Conservation (phyloP, 2,329 filamentous ascomycete species). For the Trichocomaceae sp. region DNA sequence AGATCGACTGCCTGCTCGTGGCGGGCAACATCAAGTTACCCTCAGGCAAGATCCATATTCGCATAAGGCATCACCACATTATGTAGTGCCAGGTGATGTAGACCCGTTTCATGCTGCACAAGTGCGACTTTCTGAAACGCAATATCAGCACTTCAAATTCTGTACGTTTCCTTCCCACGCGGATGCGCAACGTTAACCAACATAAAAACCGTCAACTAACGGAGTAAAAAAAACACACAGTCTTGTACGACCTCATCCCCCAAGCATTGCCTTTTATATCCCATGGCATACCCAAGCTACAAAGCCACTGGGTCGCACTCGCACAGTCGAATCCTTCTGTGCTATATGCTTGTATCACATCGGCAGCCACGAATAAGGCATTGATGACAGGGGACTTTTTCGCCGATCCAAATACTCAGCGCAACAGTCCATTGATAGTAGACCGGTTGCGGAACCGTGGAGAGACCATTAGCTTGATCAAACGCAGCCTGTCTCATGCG, state of each 20-base stretch:
- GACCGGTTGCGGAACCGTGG: constrained; percentile 35
- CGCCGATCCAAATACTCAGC: constrained; percentile 26
- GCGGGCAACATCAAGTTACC: neutral
- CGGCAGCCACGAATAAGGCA: constrained; percentile 32
- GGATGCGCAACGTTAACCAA: neutral
- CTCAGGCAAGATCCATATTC: neutral
- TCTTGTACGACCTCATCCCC: constrained; percentile 31
- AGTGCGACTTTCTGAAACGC: constrained; percentile 31
- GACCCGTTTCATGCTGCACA: constrained; percentile 33
- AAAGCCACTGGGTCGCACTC: constrained; percentile 31
- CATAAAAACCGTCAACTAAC: neutral
- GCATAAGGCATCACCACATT: constrained; percentile 18
- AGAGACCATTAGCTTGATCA: constrained; percentile 35
- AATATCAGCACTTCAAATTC: constrained; percentile 32
- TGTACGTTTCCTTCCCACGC: constrained; percentile 22
- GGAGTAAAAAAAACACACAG: constrained; percentile 17
- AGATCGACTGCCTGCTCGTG: neutral
- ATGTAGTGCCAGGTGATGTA: constrained; percentile 26
- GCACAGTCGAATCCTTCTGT: constrained; percentile 31
- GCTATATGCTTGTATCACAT: constrained; percentile 33
- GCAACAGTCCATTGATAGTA: constrained; percentile 27
- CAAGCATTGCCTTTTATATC: constrained; percentile 31
- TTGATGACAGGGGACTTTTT: constrained; percentile 28
- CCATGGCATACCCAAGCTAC: constrained; percentile 28
- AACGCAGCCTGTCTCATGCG: constrained; percentile 32